phyloP scores from a whole-genome alignment of 1,284 basidiomycete genomes.

The Albatrellus sp. region DNA sequence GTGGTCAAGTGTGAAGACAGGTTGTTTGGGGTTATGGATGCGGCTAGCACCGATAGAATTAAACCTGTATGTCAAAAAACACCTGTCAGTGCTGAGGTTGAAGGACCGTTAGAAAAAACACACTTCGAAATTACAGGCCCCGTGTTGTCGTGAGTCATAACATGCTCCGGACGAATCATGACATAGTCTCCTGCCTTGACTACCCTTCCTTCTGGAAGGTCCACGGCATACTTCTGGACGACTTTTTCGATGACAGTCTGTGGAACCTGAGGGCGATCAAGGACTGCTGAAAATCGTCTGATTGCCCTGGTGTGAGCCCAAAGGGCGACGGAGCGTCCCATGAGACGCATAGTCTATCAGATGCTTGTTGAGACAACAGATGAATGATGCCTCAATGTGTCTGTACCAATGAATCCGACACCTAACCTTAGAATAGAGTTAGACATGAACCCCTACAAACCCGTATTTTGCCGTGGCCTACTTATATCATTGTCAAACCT shows the following conservation, averaged over 20 bases:
- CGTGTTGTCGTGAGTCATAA: constrained; percentile 98
- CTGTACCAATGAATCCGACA: no score
- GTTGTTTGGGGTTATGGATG: constrained; percentile 74
- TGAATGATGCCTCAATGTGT: no score
- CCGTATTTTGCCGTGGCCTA: no score
- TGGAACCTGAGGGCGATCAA: constrained; percentile 26
- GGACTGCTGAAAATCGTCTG: constrained; percentile 24
- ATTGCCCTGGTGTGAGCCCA: neutral
- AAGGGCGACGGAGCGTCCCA: neutral
- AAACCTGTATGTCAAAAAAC: constrained; percentile 48
- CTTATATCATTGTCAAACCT: no score
- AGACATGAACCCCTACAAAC: no score
- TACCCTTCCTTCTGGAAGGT: constrained; percentile 59
- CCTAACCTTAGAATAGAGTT: no score
- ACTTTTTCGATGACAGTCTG: constrained; percentile 97
- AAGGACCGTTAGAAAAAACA: constrained; percentile 17
- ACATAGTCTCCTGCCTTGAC: constrained; percentile 98
- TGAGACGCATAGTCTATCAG: neutral
- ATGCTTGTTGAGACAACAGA: neutral
- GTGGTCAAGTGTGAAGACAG: constrained; percentile 96
- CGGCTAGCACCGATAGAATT: constrained; percentile 87
- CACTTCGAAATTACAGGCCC: constrained; percentile 95
- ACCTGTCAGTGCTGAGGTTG: constrained; percentile 1
- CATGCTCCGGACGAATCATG: constrained; percentile 95
- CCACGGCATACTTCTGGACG: constrained; percentile 94